A percentile compares a stretch with the other conserved stretches of the same genome.
These are phyloP conservation scores for Sarcodon aspratus DNA, from an alignment of 768 basidiomycete species.

Conservation along the genomic window DNA sequence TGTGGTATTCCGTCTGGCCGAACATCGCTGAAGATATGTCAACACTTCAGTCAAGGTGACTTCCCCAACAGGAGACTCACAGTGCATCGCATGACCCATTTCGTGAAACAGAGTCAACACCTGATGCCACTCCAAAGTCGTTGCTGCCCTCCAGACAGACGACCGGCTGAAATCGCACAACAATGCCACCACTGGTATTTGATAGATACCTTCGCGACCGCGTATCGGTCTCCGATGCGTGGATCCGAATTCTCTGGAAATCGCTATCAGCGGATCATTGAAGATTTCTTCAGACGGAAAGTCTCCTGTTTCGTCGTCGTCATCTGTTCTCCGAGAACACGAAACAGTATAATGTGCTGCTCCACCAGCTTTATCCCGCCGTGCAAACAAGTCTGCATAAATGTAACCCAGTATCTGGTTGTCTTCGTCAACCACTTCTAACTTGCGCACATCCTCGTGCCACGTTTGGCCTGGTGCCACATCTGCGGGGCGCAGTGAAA, in stretches of 20 bases:
- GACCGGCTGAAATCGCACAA: constrained; percentile 78
- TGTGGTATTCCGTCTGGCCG: constrained; percentile 93
- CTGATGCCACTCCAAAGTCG: constrained; percentile 83
- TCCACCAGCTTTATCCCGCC: constrained; percentile 77
- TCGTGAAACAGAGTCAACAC: constrained; percentile 94
- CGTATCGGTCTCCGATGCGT: constrained; percentile 47
- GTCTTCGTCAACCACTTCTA: constrained; percentile 87
- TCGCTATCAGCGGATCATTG: constrained; percentile 9
- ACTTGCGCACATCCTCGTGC: constrained; percentile 80
- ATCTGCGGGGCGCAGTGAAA: constrained; percentile 64
- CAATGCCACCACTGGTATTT: constrained; percentile 86
- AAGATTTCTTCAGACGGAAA: constrained; percentile 28
- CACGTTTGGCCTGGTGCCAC: constrained; percentile 74
- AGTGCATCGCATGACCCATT: constrained; percentile 99
- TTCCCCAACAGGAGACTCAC: constrained; percentile 36
- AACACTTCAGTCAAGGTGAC: constrained; percentile 3
- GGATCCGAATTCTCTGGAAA: constrained; percentile 54
- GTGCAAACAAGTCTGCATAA: constrained; percentile 84
- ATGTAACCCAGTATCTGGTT: constrained; percentile 87
- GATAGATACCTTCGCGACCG: constrained; percentile 60
- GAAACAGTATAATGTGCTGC: constrained; percentile 98
- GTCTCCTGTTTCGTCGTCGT: constrained; percentile 76
- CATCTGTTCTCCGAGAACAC: constrained; percentile 85
- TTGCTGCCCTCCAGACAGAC: constrained; percentile 46
- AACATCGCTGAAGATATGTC: constrained; percentile 72